Evolutionary conservation across 129 eudicot genomes (phyloP).

Genomic region (Scalesia atractyloides): DNA sequence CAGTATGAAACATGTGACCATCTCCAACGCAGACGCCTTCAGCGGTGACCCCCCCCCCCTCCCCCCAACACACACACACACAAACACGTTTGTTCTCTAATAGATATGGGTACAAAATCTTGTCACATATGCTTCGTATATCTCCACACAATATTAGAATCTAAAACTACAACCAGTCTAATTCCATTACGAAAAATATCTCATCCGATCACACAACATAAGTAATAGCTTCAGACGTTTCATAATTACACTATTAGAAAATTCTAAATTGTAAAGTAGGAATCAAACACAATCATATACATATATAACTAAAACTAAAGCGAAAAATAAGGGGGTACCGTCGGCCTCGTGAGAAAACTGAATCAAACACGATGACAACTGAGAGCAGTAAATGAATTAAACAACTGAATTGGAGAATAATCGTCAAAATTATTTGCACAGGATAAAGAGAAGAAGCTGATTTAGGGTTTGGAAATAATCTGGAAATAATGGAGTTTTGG

Average conservation of each 20-base stretch:
- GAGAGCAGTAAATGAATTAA: neutral
- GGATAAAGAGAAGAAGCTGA: neutral
- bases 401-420: neutral
- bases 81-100: too few relatives aligned
- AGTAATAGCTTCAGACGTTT: neutral
- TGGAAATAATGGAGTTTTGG: neutral
- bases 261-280: neutral
- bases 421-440: neutral
- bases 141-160: neutral
- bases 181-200: neutral
- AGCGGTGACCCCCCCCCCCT: too few relatives aligned
- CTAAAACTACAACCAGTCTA: neutral
- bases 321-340: conserved; percentile 7
- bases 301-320: neutral
- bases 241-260: neutral
- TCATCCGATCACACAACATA: conserved; percentile 1
- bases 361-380: neutral
- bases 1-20: too few relatives aligned
- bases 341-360: neutral
- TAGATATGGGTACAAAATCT: neutral
- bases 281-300: neutral
- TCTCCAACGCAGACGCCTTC: too few relatives aligned
- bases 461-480: neutral
- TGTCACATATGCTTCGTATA: neutral
- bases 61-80: too few relatives aligned